Evolutionary conservation across 495 filamentous ascomycete species (phyloP), one percentile per base, ranked within the genome.

Genomic region (Zalerion maritima): DNA sequence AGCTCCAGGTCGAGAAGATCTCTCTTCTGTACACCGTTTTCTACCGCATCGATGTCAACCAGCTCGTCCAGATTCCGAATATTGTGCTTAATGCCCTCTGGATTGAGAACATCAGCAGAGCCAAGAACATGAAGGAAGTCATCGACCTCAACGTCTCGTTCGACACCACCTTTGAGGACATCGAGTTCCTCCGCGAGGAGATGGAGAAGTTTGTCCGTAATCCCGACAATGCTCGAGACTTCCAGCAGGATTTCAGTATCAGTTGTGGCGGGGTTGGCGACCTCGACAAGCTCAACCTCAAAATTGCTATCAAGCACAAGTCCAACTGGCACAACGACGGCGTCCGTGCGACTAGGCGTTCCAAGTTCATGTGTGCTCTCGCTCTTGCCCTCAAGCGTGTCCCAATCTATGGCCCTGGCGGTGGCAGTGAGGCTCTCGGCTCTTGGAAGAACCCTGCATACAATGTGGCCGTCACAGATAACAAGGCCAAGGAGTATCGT

Each of bases 311-410:
- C 44, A 73, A 73, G 35, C 85, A 94, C 62, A 94, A 94, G 59
- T 78, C 78, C 37, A 97, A 96, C 58, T 97, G 89, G 89, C 73
- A 86, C 25, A 94, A 91, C 49, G 87, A 93, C 36, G 66, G 71
- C 17, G 63, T 96, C 21, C 76, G 87, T 14, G 72, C 78, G 14
- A 67, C 79, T 10, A 75, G 89, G 23, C 77, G 86, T 31, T 89
- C 81, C 44, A 94, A 92, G 52, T 94, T 97, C 59, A 89, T 96
- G 73, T 93, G 85, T 44, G 89, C 89, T 3, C 64, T 97, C 22
- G 75, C 92, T 5, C 57, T 84, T 6, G 86, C 89, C 6, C 61
- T 94, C 20, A 78, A 81, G 52, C 78, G 74, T 51, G 69, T 97
- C 10, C 84, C 82, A 3, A 91, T 97, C 45, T 75, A 86, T 41